Evolutionary conservation across 2,329 filamentous ascomycete species (phyloP).

Genomic region (Calonectria naviculata): DNA sequence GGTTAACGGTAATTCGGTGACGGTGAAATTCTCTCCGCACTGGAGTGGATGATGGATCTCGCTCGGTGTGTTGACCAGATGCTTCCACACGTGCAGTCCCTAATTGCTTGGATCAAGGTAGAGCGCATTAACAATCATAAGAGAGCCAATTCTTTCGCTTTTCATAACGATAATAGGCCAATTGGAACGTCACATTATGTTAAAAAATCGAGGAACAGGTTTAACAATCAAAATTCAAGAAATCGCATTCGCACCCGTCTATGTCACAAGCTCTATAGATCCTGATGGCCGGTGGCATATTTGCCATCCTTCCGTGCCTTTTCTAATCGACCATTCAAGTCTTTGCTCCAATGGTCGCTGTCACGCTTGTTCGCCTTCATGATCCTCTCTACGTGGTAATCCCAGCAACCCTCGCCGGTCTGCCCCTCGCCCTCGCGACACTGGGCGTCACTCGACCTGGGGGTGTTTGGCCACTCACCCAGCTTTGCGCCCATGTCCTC

Average conservation of each 20-base stretch:
- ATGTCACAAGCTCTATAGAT: constrained; percentile 44
- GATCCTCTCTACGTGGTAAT: constrained; percentile 60
- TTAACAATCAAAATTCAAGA: not conserved
- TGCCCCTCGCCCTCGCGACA: constrained; percentile 47
- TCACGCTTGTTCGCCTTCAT: constrained; percentile 50
- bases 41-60: not conserved
- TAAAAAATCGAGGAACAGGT: not conserved
- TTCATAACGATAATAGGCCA: not conserved
- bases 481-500: constrained; percentile 69
- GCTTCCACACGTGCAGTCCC: not conserved
- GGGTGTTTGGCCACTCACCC: constrained; percentile 64
- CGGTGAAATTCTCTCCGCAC: not conserved
- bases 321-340: constrained; percentile 50
- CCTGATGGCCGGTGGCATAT: constrained; percentile 39
- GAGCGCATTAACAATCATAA: not conserved
- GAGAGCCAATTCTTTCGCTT: not conserved
- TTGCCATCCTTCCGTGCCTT: constrained; percentile 43
- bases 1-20: not conserved
- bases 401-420: constrained; percentile 67
- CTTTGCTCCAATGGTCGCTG: constrained; percentile 58
- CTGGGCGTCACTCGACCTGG: constrained; percentile 46
- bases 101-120: not conserved
- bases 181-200: not conserved
- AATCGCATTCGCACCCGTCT: not conserved
- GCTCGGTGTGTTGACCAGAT: not conserved